These are phyloP conservation scores for Chiua virens DNA, from an alignment of 768 basidiomycete genomes.

Conservation along the genomic window DNA sequence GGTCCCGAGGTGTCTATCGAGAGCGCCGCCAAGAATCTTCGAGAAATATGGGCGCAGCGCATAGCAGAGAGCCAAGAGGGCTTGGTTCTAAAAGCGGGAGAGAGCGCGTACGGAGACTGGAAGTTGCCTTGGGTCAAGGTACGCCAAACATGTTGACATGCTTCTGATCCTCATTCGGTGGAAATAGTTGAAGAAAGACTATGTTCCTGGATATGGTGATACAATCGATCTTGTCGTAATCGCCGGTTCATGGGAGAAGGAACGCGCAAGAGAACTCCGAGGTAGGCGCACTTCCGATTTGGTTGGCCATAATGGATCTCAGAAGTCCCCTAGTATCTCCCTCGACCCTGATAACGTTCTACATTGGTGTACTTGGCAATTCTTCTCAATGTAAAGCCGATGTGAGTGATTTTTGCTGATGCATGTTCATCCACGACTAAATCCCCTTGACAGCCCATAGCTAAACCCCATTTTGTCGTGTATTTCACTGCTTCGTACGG, in stretches of 20 bases:
- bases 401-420: conserved; percentile 31
- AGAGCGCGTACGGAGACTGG: conserved; percentile 65
- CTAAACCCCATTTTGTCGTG: conserved; percentile 63
- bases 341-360: conserved; percentile 74
- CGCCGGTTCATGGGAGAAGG: conserved; percentile 78
- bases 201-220: conserved; percentile 84
- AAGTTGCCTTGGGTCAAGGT: conserved; percentile 80
- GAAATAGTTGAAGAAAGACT: conserved; percentile 72
- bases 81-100: conserved; percentile 74
- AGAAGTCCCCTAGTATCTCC: conserved; percentile 54
- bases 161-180: neutral
- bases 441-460: conserved; percentile 33
- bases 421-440: neutral
- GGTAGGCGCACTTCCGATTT: conserved; percentile 44
- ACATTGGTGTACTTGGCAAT: conserved; percentile 67
- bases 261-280: conserved; percentile 71
- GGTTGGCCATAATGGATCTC: neutral
- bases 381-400: conserved; percentile 37
- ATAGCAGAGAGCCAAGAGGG: conserved; percentile 64
- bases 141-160: conserved; percentile 1
- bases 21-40: conserved; percentile 31
- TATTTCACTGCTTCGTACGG: conserved; percentile 83
- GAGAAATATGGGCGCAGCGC: conserved; percentile 47
- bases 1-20: conserved; percentile 10
- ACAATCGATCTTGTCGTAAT: conserved; percentile 75